A percentile compares a stretch with the other conserved stretches of the same genome.
Evolutionary conservation across 768 basidiomycete genomes (phyloP).

Genomic region (Boletus eberwhitei): DNA sequence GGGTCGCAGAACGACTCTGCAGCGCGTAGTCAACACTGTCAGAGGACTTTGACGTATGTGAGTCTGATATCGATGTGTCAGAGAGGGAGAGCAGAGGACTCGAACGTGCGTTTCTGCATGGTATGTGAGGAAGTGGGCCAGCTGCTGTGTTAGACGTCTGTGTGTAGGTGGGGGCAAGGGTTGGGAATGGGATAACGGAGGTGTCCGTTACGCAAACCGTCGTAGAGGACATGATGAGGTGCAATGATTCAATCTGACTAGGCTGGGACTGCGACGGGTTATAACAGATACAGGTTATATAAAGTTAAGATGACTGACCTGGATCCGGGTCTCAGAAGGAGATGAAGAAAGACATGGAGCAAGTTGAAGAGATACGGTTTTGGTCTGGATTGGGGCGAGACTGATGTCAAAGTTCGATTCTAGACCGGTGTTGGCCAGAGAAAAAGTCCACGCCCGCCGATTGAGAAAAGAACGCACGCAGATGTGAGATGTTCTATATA

Average conservation of each 20-base stretch:
- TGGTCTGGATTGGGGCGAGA: neutral
- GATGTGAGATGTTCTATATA: neutral
- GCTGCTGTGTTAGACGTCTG: conserved; percentile 53
- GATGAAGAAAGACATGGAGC: conserved; percentile 18
- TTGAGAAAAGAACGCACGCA: conserved; percentile 10
- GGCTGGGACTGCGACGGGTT: neutral
- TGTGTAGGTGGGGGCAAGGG: conserved; percentile 21
- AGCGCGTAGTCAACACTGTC: conserved; percentile 7
- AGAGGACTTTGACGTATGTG: neutral
- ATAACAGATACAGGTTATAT: neutral
- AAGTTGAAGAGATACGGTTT: neutral
- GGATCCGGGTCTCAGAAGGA: conserved; percentile 11
- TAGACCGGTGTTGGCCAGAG: conserved; percentile 15
- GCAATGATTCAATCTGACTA: conserved; percentile 1
- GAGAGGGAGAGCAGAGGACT: conserved; percentile 10
- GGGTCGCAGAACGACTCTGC: conserved; percentile 1
- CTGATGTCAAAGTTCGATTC: conserved; percentile 14
- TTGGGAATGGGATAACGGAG: conserved; percentile 28
- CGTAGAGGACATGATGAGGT: conserved; percentile 19
- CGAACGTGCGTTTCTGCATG: conserved; percentile 41
- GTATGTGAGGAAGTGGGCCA: conserved; percentile 59
- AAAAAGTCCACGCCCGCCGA: neutral
- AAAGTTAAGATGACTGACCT: conserved; percentile 2
- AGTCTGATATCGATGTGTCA: conserved; percentile 13
- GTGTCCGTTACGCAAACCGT: conserved; percentile 24